These are phyloP conservation scores for Arabidopsis arenosa DNA, from an alignment of 345 rosid species.

Conservation along the genomic window DNA sequence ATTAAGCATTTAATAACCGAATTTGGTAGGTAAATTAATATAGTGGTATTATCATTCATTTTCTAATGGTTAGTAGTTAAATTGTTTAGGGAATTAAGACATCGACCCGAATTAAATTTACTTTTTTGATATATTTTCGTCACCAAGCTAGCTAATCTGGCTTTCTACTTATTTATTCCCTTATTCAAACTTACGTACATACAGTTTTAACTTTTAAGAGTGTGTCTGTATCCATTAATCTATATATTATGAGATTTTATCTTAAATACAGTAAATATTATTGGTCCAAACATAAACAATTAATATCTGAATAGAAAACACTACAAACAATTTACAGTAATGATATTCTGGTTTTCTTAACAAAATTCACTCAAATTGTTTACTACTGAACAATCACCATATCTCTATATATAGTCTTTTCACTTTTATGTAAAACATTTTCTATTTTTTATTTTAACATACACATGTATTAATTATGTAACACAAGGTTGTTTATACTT, in stretches of 20 bases:
- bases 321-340: not conserved
- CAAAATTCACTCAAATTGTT: not conserved
- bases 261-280: not conserved
- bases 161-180: not conserved
- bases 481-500: not conserved
- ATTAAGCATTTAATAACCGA: conserved; percentile 38
- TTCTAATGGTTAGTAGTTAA: conserved; percentile 33
- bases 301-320: not conserved
- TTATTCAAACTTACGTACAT: not conserved
- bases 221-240: not conserved
- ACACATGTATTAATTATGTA: not conserved
- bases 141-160: not conserved
- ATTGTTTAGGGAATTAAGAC: conserved; percentile 20
- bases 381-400: not conserved
- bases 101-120: conserved; percentile 7
- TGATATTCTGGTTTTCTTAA: not conserved
- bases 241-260: not conserved
- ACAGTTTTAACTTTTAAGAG: not conserved
- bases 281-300: not conserved
- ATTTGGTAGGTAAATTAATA: conserved; percentile 32
- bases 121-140: not conserved
- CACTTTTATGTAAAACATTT: not conserved
- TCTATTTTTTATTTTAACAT: not conserved
- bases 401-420: not conserved
- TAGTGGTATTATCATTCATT: conserved; percentile 29